Evolutionary conservation across 495 filamentous ascomycete species (phyloP), one percentile per base, ranked within the genome.

Genomic region (Bombardia bombarda): DNA sequence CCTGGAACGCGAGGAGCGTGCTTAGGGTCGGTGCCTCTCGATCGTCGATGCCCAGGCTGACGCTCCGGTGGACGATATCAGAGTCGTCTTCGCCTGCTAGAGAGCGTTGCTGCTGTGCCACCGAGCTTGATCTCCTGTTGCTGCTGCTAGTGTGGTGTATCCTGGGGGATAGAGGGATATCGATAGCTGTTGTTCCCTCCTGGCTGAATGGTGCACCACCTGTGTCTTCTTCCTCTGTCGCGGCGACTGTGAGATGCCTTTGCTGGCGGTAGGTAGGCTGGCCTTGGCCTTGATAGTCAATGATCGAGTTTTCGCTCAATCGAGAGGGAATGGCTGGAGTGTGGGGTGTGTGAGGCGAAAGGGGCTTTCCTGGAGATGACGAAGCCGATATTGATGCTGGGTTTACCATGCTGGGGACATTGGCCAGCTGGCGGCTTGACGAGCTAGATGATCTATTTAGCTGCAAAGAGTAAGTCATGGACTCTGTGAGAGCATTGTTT

Each of bases 291-390:
- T 73, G 65, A 52, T 90, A 87, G 54, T 87, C 83, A n/a, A 84
- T 79, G 39, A 87, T 84, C 40, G 84, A 88, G 53, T 87, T 84
- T 49, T 88, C 88, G 57, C 87, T 93, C 33, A 97, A 63, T n/a
- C 90, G 78, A 16, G 88, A 95, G 25, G 90, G 88, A 34, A 95
- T 86, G 14, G 90, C 87, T 4, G 90, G 90, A 4, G 87, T 95
- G 53, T 95, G 90, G 7, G 90, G 90, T 0, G 90, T 95, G 60
- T 95, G 90, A 9, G 90, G 90, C 2, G 87, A 94, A 35, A 94
- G 74, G 1, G 90, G 87, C 51, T 95, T 97, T 41, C 88, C 88
- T 6, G 86, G 88, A 3, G 89, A 93, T 2, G 90, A 90, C 4
- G 86, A 84, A 1, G 82, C 80, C 9, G 89, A 93, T 33, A 86